Evolutionary conservation across 768 basidiomycete genomes (phyloP).

Genomic region (Amanita inopinata): DNA sequence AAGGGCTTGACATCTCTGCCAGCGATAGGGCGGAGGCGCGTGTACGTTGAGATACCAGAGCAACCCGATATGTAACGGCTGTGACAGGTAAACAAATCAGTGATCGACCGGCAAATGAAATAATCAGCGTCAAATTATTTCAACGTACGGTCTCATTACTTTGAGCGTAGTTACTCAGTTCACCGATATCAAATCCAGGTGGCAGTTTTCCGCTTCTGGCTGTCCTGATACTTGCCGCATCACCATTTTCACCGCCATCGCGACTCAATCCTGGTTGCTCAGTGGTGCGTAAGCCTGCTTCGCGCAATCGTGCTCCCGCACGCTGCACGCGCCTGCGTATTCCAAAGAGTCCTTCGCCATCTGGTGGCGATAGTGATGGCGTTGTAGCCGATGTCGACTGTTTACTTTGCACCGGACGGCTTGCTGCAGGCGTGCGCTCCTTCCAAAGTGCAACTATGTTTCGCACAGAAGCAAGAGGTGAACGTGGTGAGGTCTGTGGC

Average conservation of each 20-base stretch:
- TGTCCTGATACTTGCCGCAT: slow-evolving; percentile 22
- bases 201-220: slow-evolving; percentile 25
- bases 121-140: slow-evolving; percentile 8
- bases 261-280: slow-evolving; percentile 17
- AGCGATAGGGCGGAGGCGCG: slow-evolving; percentile 63
- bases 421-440: slow-evolving; percentile 53
- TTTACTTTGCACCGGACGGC: slow-evolving; percentile 21
- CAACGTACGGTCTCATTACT: slow-evolving; percentile 37
- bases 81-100: slow-evolving; percentile 15
- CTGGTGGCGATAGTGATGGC: slow-evolving; percentile 26
- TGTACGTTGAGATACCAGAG: slow-evolving; percentile 94
- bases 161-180: slow-evolving; percentile 38
- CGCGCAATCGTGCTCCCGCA: slow-evolving; percentile 25
- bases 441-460: slow-evolving; percentile 80
- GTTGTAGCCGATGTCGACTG: slow-evolving; percentile 31
- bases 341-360: slow-evolving; percentile 42
- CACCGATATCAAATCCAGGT: slow-evolving; percentile 33
- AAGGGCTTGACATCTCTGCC: slow-evolving; percentile 76
- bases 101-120: slow-evolving; percentile 10
- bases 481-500: slow-evolving; percentile 57
- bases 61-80: slow-evolving; percentile 81
- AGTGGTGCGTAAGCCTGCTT: slow-evolving; percentile 17
- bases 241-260: slow-evolving; percentile 15
- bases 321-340: slow-evolving; percentile 35
- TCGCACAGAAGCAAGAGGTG: slow-evolving; percentile 63